Evolutionary conservation across 2,329 filamentous ascomycete genomes (phyloP).

Genomic region (Cordyceps pruinosa): DNA sequence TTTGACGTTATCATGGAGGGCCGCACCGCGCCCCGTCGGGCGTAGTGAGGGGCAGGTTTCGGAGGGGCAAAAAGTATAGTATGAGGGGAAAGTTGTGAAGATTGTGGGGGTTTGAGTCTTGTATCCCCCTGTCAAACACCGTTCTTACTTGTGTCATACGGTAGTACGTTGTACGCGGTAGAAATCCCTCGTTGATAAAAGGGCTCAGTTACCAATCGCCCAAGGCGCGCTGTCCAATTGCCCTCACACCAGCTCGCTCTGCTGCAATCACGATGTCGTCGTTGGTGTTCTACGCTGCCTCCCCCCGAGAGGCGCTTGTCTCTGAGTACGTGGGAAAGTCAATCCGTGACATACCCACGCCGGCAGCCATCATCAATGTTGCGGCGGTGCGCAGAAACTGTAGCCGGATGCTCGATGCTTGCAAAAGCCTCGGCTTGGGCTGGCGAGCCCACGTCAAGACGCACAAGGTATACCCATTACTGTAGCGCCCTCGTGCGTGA

Average conservation of each 20-base stretch:
- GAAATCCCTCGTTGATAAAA: neutral
- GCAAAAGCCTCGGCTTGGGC: slow-evolving; percentile 49
- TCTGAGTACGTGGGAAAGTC: slow-evolving; percentile 45
- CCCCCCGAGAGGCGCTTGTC: slow-evolving; percentile 19
- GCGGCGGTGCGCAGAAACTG: slow-evolving; percentile 63
- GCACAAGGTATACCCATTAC: slow-evolving; percentile 78
- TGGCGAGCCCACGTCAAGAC: slow-evolving; percentile 79
- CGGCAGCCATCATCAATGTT: slow-evolving; percentile 61
- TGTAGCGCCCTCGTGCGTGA: no score
- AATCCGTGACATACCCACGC: slow-evolving; percentile 55
- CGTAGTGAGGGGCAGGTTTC: neutral
- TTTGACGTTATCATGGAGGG: neutral
- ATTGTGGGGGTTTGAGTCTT: neutral
- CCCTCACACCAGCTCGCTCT: neutral
- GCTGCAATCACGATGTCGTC: slow-evolving; percentile 16
- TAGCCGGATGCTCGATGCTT: slow-evolving; percentile 60
- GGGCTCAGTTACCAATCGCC: no score
- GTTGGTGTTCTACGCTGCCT: slow-evolving; percentile 18
- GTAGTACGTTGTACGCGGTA: neutral
- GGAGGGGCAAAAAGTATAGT: neutral
- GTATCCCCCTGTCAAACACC: neutral
- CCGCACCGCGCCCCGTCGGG: neutral
- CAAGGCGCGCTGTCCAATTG: no score
- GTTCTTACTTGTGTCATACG: neutral
- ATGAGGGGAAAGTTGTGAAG: neutral